Evolutionary conservation across 768 basidiomycete species (phyloP), one percentile per base, ranked within the genome.

Genomic region (Mycena belliarum): DNA sequence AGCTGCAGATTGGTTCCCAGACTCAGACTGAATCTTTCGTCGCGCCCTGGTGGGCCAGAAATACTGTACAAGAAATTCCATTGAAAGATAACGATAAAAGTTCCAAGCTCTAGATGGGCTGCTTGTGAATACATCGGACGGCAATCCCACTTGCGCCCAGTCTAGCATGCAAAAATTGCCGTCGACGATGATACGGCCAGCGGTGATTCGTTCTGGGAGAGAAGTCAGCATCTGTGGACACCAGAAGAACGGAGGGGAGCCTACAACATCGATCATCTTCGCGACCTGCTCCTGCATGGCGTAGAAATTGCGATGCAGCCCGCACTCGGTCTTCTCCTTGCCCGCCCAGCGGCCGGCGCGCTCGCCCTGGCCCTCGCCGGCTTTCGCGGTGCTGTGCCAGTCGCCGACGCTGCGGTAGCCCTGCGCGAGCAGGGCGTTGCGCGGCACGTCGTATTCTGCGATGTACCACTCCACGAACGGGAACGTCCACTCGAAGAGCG

Each of bases 351-450:
- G 76, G 1, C 96, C 96, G 2, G 89, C 86, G 24, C 97, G 83
- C 74, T 99, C 97, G 58, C 92, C 92, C 40, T 89, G 82, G 0
- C 83, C 87, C 59, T 86, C 87, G 64, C 72, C 79, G 15, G 79
- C 79, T 71, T 83, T 83, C n/a, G 71, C 72, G 0, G 97, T 99
- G 60, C 93, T 95, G 74, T 99, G 97, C 91, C 95, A 96, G 73
- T 99, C 97, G 4, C 97, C 97, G 61, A 99, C 86, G 68, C 92
- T 94, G 65, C 87, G 89, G 77, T 98, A 99, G 4, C 97, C 97
- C 69, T 93, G 85, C 58, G 85, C 85, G 38, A 99, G 82, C 6
- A 99, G 80, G 59, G 82, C 84, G 76, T 99, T 98, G 59, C 85
- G 84, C 3, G 95, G 95, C 1, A 98, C 95, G 43, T 83, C 74